Evolutionary conservation across 1,139 yeast genomes (phyloP).

Genomic region (Debaryomyces subglobosus): DNA sequence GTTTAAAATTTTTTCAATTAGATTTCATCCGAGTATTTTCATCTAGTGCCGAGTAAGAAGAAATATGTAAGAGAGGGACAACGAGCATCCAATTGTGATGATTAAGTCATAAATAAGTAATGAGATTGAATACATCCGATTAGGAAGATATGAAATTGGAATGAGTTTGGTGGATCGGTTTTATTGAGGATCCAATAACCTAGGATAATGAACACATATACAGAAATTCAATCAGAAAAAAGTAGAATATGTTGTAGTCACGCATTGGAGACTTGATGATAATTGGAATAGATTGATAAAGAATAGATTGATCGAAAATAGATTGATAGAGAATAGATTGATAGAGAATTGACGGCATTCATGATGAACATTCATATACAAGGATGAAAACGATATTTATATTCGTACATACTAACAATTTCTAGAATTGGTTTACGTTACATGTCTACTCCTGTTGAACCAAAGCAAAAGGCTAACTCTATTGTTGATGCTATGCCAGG

Average conservation of each 20-base stretch:
- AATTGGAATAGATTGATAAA: neutral
- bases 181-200: neutral
- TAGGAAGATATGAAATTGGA: neutral
- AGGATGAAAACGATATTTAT: neutral
- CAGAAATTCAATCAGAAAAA: neutral
- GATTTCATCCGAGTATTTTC: neutral
- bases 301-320: neutral
- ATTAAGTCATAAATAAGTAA: neutral
- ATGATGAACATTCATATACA: neutral
- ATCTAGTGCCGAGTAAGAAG: neutral
- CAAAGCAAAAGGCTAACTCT: constrained; percentile 88
- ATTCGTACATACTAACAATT: constrained; percentile 23
- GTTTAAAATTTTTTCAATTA: constrained; percentile 18
- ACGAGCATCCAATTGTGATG: neutral
- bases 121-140: neutral
- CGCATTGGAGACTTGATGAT: neutral
- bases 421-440: constrained; percentile 62
- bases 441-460: constrained; percentile 72
- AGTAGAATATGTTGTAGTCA: neutral
- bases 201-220: neutral
- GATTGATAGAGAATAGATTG: neutral
- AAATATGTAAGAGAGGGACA: neutral
- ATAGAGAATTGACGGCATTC: neutral
- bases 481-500: constrained; percentile 95
- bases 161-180: neutral